Evolutionary conservation across 2,329 filamentous ascomycete species (phyloP), one percentile per base, ranked within the genome.

Genomic region (Trichoderma pleuroti): DNA sequence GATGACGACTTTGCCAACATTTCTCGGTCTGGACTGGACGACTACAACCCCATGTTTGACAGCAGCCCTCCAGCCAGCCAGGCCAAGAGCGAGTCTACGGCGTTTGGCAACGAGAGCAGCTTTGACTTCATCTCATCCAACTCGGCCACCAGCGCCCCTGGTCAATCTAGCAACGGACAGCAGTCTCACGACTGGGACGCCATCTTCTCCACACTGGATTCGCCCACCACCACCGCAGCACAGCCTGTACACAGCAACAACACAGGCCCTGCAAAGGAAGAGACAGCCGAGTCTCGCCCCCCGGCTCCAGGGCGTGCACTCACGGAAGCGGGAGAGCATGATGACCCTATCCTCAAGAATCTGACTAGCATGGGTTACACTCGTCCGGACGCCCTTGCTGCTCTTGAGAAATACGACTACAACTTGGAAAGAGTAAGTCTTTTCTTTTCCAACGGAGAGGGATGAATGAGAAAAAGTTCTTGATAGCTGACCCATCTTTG

Each of bases 341-440:
- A 98, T 77, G 95, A 98, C 78, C 92, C 93, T 10, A 95, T 97
- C 70, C 83, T 98, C 74, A 97, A 97, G 84, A 91, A 94, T 75
- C 81, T 98, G 77, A 97, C 93, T 1, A 87, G 88, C 11, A 97
- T 98, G 94, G 95, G 95, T 0, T 98, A 97, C 78, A 82, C 89
- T 5, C 86, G 95, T 34, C 83, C 85, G 9, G 90, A 93, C 64
- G 92, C 93, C 18, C 83, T 98, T 42, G 85, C 86, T 63, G 95
- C 96, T 28, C 83, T 98, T 78, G 95, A 98, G 84, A 94, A 95
- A 80, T 97, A 92, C 79, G 94, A 98, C 82, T 98, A 98, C 82
- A 96, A 98, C 80, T 87, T 98, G 79, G 94, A 97, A 82, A 93
- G 93, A 88, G 95, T 97, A 83, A 83, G 90, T 84, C n/a, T 16